Conservation (phyloP, 495 filamentous ascomycete species). For the Penicillium manginii region DNA sequence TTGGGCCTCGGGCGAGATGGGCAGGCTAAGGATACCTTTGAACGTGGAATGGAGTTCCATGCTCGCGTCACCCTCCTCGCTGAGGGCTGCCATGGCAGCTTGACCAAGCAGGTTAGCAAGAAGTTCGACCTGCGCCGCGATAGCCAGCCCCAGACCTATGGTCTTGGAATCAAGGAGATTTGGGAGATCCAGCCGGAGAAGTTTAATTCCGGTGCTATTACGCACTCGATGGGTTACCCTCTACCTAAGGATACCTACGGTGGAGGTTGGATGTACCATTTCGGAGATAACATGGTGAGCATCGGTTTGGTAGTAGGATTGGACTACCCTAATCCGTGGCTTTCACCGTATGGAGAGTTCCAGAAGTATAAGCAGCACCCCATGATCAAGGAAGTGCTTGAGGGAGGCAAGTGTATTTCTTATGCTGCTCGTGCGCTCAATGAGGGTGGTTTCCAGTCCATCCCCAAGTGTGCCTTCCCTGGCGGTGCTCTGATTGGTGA, state of each 20-base stretch:
- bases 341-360: constrained; percentile 94
- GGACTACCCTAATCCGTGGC: constrained; percentile 96
- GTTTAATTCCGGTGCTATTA: constrained; percentile 81
- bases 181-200: constrained; percentile 97
- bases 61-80: constrained; percentile 91
- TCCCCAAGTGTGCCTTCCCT: constrained; percentile 94
- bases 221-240: constrained; percentile 94
- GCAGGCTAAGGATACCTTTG: constrained; percentile 87
- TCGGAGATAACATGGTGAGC: constrained; percentile 95
- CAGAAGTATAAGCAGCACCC: constrained; percentile 99
- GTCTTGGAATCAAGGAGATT: constrained; percentile 91
- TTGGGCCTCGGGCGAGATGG: constrained; percentile 80
- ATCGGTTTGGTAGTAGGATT: constrained; percentile 92
- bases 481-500: constrained; percentile 96
- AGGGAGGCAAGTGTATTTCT: constrained; percentile 96
- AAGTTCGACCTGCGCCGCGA: constrained; percentile 91
- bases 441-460: constrained; percentile 96
- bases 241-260: constrained; percentile 89
- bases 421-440: constrained; percentile 93
- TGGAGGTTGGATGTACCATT: constrained; percentile 98
- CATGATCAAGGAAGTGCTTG: constrained; percentile 75
- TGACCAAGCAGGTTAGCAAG: constrained; percentile 94
- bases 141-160: constrained; percentile 93
- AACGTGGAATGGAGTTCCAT: constrained; percentile 98
- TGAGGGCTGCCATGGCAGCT: constrained; percentile 94